phyloP scores from a whole-genome alignment of 306 rosid genomes.

The Vicia faba region DNA sequence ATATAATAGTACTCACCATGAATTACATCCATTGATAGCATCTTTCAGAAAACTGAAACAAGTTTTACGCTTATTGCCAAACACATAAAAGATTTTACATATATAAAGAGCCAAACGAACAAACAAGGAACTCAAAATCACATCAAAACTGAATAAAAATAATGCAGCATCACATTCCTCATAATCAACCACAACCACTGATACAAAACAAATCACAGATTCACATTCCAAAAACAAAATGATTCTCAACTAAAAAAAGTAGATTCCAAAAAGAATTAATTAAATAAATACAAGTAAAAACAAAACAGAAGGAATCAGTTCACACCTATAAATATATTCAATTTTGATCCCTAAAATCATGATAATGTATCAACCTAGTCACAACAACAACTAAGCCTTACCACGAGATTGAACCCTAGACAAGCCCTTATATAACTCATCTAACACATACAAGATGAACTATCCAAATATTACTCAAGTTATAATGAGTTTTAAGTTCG shows the following conservation, averaged over 20 bases:
- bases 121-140: background rate
- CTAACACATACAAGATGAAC: no score
- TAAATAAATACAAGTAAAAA: background rate
- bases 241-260: constrained; percentile 18
- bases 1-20: constrained; percentile 16
- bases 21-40: constrained; percentile 21
- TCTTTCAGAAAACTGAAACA: constrained; percentile 16
- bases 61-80: constrained; percentile 6
- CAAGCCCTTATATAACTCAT: no score
- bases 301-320: background rate
- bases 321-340: background rate
- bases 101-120: background rate
- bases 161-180: constrained; percentile 6
- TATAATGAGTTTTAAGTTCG: background rate
- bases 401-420: no score
- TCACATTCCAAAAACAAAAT: background rate
- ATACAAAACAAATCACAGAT: constrained; percentile 36
- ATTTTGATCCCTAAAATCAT: background rate
- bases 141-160: constrained; percentile 21
- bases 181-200: constrained; percentile 37
- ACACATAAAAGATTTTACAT: background rate
- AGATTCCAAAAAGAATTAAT: background rate
- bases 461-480: no score
- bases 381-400: no score
- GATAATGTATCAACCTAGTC: background rate